Evolutionary conservation across 768 basidiomycete genomes (phyloP).

Genomic region (Russula griseocarnosa): DNA sequence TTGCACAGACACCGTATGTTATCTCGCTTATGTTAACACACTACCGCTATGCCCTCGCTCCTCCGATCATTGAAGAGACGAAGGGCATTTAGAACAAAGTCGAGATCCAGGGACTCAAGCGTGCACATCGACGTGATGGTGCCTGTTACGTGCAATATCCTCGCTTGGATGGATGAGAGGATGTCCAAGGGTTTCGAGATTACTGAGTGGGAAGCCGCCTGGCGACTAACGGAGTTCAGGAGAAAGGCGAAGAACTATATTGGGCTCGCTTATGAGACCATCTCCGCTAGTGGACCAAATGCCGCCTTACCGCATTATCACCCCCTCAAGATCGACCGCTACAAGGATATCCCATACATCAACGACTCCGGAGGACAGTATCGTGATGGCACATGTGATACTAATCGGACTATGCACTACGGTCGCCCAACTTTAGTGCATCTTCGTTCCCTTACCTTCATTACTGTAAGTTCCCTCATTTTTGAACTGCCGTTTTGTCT

Average conservation of each 20-base stretch:
- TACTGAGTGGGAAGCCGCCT: conserved; percentile 89
- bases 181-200: conserved; percentile 73
- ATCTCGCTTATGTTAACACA: conserved; percentile 83
- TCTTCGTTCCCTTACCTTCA: no score
- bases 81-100: conserved; percentile 86
- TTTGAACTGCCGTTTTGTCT: no score
- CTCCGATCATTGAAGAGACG: conserved; percentile 67
- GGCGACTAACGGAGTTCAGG: conserved; percentile 74
- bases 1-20: conserved; percentile 73
- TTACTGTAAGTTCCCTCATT: no score
- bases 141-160: conserved; percentile 79
- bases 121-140: conserved; percentile 88
- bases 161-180: conserved; percentile 87
- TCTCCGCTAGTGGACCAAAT: conserved; percentile 85
- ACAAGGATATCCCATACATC: conserved; percentile 74
- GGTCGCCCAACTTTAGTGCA: conserved; percentile 86
- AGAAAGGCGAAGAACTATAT: conserved; percentile 66
- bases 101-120: conserved; percentile 77
- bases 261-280: conserved; percentile 86
- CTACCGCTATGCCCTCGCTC: conserved; percentile 69
- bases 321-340: conserved; percentile 63
- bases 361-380: conserved; percentile 94
- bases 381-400: conserved; percentile 85
- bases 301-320: conserved; percentile 93
- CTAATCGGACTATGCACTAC: conserved; percentile 79